These are phyloP conservation scores for Fusarium coffeatum DNA, from an alignment of 2,329 filamentous ascomycete species.

Conservation along the genomic window DNA sequence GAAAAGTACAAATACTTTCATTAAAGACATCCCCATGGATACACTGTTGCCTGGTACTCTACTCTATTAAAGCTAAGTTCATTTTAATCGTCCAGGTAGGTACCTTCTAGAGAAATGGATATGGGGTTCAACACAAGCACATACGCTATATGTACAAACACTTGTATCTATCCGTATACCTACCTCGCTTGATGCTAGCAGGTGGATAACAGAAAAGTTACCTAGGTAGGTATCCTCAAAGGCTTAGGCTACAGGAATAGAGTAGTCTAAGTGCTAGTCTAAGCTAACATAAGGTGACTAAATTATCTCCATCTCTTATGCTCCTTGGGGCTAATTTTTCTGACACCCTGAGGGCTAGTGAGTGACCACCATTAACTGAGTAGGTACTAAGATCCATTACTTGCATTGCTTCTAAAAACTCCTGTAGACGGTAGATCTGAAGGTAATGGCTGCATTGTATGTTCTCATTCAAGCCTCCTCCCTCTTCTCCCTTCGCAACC, in stretches of 20 bases:
- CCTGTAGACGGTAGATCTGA: no score
- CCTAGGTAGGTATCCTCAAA: no score
- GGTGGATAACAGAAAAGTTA: not conserved
- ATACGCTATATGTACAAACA: not conserved
- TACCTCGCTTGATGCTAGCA: not conserved
- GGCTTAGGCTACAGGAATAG: not conserved
- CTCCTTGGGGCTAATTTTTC: not conserved
- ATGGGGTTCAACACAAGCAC: no score
- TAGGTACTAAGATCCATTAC: no score
- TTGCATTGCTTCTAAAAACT: no score
- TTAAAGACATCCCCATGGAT: slow-evolving; percentile 4
- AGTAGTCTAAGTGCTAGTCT: not conserved
- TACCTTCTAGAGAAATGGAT: no score
- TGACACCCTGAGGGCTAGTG: not conserved
- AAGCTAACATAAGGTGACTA: not conserved
- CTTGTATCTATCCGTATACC: not conserved
- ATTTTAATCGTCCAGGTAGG: no score
- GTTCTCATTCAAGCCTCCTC: not conserved
- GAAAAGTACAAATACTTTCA: not conserved
- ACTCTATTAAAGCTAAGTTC: no score
- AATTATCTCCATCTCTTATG: not conserved
- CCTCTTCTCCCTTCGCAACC: not conserved
- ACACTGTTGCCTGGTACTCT: no score
- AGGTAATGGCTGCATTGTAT: no score
- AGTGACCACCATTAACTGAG: no score